Conservation (phyloP, 306 rosid species). For the Prunus mira region DNA sequence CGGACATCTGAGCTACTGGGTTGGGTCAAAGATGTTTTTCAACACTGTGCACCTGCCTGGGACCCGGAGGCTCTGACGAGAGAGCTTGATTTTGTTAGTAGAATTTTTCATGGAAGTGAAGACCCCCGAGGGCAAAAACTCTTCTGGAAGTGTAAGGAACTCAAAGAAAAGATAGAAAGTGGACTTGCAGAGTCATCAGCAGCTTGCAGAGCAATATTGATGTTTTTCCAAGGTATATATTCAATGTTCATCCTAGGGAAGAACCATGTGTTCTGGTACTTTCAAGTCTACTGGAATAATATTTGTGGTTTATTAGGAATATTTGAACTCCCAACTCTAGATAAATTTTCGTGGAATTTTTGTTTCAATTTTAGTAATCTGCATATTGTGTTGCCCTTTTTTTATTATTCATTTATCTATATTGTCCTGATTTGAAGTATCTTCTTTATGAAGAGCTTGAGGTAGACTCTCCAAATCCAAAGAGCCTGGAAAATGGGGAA, state of each 20-base stretch:
- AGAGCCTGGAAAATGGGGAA: slow-evolving; percentile 78
- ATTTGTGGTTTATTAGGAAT: background rate
- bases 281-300: background rate
- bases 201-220: slow-evolving; percentile 74
- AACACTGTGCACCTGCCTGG: slow-evolving; percentile 94
- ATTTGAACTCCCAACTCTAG: background rate
- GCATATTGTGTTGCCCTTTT: background rate
- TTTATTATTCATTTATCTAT: background rate
- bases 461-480: slow-evolving; percentile 64
- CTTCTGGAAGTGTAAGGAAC: slow-evolving; percentile 77
- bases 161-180: slow-evolving; percentile 68
- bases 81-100: slow-evolving; percentile 91
- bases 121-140: slow-evolving; percentile 87
- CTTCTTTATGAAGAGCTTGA: slow-evolving; percentile 75
- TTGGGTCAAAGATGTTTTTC: slow-evolving; percentile 98
- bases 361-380: background rate
- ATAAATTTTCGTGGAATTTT: background rate
- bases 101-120: slow-evolving; percentile 86
- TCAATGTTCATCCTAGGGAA: background rate
- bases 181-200: slow-evolving; percentile 59
- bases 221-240: slow-evolving; percentile 78
- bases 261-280: background rate
- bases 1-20: slow-evolving; percentile 94
- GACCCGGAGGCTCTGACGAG: slow-evolving; percentile 77
- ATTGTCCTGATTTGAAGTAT: slow-evolving; percentile 4